Percentiles rank a stretch among this genome's conserved stretches.
Evolutionary conservation across 2,329 filamentous ascomycete genomes (phyloP).

Genomic region (Diaporthe sp.): DNA sequence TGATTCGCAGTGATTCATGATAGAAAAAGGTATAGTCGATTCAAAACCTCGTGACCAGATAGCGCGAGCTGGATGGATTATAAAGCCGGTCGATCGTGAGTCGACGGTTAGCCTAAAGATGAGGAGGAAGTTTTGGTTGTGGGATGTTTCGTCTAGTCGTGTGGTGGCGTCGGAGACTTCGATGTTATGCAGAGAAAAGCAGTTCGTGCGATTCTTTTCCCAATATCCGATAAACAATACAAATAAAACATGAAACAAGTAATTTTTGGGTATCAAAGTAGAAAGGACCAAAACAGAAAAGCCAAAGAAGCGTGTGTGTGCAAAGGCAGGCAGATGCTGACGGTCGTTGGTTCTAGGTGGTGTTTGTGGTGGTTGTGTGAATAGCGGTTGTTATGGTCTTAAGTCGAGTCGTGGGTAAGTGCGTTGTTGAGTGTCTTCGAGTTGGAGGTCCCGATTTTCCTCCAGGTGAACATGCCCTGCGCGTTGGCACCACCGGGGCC

Average conservation of each 20-base stretch:
- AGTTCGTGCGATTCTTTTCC: conserved; percentile 22
- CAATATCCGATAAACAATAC: not conserved
- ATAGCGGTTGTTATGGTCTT: not conserved
- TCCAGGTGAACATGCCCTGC: conserved; percentile 40
- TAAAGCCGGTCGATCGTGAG: not conserved
- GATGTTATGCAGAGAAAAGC: not conserved
- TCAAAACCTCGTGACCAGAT: not conserved
- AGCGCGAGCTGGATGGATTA: conserved; percentile 23
- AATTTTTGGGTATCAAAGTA: conserved; percentile 38
- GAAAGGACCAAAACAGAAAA: conserved; percentile 17
- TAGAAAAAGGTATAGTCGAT: not conserved
- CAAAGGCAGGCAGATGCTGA: conserved; percentile 9
- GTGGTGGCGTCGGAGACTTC: not conserved
- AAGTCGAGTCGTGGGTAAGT: conserved; percentile 11
- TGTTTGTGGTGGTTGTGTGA: not conserved
- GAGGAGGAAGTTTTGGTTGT: not conserved
- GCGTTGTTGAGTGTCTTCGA: conserved; percentile 11
- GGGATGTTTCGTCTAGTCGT: conserved; percentile 3
- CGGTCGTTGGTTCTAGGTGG: not conserved
- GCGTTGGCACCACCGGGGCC: conserved; percentile 38
- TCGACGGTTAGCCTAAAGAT: not conserved
- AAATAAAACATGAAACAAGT: conserved; percentile 27
- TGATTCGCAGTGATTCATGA: not conserved
- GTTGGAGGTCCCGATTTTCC: conserved; percentile 32
- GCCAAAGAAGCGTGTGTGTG: conserved; percentile 2